Base-by-base conservation (phyloP, 495 filamentous ascomycete species). In the Penicillium cinerascens region DNA sequence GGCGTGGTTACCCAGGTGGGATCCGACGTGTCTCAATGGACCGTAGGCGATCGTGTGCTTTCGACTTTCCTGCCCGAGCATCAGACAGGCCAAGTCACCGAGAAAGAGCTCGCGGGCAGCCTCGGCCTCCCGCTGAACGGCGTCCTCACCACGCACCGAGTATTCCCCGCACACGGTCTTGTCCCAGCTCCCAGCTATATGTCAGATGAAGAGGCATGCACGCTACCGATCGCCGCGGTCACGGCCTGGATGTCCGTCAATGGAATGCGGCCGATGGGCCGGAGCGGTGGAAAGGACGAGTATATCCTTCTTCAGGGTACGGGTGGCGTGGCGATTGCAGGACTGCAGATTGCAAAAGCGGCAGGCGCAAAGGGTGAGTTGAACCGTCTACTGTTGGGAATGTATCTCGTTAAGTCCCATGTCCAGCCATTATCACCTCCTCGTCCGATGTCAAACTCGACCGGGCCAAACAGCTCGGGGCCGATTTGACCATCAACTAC, bases 171-270 rank as follows among this genome's bases (percentile, higher is more conserved):
- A 58, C 64, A 79, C 26, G 86, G 81, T 0, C 63, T 93, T 1
- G 88, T 91, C 10, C 59, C 68, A 11, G 78, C 81, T 51, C 89
- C 89, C 0, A 60, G 58, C 15, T 85, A 84, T 47, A 65, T 92
- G 45, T 76, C 73, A 38, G 80, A 78, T 42, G 64, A 80, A 23
- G 84, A 92, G 70, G 87, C 79, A 0, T 74, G 77, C 27, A 86
- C 86, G 0, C 72, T 92, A 9, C 70, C 79, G 0, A 91, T 88
- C 62, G 88, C 89, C 1, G 85, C 73, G 0, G 60, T 92, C 44
- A 93, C 89, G 7, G 83, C 84, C 0, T 95, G 89, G 89, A 93
- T 92, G 59, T 83, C 82, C 6, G 77, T 95, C 15, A 92, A 87
- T 60, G 88, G 88, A 0, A 66, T 89, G 43, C 53, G 72, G 9